Percentiles rank a stretch among this genome's conserved stretches.
phyloP scores from a whole-genome alignment of 2,329 filamentous ascomycete species.

The Scleromitrula shiraiana region DNA sequence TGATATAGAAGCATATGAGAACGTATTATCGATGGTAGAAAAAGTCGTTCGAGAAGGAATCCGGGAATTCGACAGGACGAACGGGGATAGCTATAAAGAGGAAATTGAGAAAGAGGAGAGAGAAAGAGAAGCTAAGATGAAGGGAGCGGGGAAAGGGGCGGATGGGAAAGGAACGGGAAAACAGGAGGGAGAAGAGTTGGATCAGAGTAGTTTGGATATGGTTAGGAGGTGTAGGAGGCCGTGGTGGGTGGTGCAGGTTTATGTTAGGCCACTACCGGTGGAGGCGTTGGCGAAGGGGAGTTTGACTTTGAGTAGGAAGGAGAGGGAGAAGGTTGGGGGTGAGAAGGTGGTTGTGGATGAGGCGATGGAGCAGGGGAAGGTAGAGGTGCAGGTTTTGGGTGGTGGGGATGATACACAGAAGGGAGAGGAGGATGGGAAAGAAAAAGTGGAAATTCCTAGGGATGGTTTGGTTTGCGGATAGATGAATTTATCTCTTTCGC shows the following conservation, averaged over 20 bases:
- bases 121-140: slow-evolving; percentile 19
- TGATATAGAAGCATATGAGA: slow-evolving; percentile 70
- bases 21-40: slow-evolving; percentile 69
- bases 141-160: slow-evolving; percentile 27
- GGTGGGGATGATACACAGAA: no score
- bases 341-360: no score
- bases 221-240: slow-evolving; percentile 69
- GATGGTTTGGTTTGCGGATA: no score
- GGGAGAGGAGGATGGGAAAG: slow-evolving; percentile 9
- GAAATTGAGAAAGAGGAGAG: slow-evolving; percentile 25
- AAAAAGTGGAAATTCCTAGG: not conserved
- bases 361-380: slow-evolving; percentile 55
- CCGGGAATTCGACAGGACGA: slow-evolving; percentile 52
- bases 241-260: slow-evolving; percentile 86
- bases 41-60: slow-evolving; percentile 64
- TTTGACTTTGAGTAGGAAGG: slow-evolving; percentile 66
- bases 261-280: slow-evolving; percentile 76
- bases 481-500: no score
- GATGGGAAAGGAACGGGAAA: slow-evolving; percentile 23
- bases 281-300: slow-evolving; percentile 81
- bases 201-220: slow-evolving; percentile 56
- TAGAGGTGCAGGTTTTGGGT: no score
- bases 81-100: slow-evolving; percentile 41
- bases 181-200: slow-evolving; percentile 14
- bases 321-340: no score